A percentile compares a stretch with the other conserved stretches of the same genome.
Conservation (phyloP, 192 early-diverging fungal genomes). For the Entomortierella lignicola region DNA sequence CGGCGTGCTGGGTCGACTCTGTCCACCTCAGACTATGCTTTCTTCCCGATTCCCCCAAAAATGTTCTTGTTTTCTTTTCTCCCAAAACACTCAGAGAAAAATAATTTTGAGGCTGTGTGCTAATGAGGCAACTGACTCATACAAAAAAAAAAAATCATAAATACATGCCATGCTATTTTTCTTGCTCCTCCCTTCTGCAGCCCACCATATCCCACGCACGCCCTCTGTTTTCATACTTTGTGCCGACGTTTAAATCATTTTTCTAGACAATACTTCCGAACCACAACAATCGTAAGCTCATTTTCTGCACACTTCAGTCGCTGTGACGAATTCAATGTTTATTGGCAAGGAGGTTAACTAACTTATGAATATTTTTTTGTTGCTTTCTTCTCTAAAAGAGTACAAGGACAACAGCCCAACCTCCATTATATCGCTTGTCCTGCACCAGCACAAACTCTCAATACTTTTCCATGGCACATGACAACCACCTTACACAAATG, state of each 20-base stretch:
- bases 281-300: constrained; percentile 6
- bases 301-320: background rate
- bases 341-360: constrained; percentile 8
- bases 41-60: no score
- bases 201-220: constrained; percentile 5
- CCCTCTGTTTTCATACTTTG: background rate
- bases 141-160: constrained; percentile 1
- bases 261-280: background rate
- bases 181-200: constrained; percentile 1
- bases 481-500: no score
- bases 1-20: no score
- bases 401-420: constrained; percentile 3
- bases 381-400: constrained; percentile 1
- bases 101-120: no score
- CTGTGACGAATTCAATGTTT: background rate
- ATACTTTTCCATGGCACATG: no score
- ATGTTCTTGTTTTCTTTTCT: no score
- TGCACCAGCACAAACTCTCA: no score
- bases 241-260: background rate
- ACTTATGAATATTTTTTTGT: constrained; percentile 5
- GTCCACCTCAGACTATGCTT: no score
- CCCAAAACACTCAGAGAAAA: no score
- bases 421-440: constrained; percentile 7
- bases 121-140: no score
- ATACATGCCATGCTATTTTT: background rate